These are phyloP conservation scores for Fusarium xylarioides DNA, from an alignment of 2,329 filamentous ascomycete species.

Conservation along the genomic window DNA sequence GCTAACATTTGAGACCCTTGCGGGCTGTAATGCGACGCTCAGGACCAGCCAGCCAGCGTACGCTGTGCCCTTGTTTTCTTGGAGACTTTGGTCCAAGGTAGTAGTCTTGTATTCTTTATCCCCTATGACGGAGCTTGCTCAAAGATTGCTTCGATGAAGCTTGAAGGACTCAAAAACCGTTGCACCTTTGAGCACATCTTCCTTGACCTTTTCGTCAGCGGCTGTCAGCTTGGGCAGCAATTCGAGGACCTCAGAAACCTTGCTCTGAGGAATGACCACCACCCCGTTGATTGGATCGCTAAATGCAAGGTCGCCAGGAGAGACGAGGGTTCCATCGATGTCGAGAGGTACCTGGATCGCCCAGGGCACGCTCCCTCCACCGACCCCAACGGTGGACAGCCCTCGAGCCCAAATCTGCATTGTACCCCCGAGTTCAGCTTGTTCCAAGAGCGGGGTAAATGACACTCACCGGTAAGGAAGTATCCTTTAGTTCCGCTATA, in stretches of 20 bases:
- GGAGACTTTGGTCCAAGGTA: background rate
- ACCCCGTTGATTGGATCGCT: conserved; percentile 75
- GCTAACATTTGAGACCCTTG: too few species aligned
- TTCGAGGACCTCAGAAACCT: conserved; percentile 67
- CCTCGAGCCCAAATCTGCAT: conserved; percentile 64
- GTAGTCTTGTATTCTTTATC: background rate
- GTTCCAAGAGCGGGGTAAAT: conserved; percentile 8
- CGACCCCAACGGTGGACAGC: conserved; percentile 66
- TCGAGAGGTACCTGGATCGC: conserved; percentile 58
- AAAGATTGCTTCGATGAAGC: conserved; percentile 58
- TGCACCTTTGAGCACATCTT: conserved; percentile 69
- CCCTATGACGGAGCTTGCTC: conserved; percentile 3
- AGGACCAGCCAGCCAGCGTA: background rate
- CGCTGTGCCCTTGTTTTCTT: background rate
- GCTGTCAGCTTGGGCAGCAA: conserved; percentile 61
- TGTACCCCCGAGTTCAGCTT: conserved; percentile 30
- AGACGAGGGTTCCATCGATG: conserved; percentile 54
- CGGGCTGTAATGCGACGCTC: background rate
- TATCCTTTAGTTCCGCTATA: conserved; percentile 65
- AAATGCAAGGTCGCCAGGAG: conserved; percentile 73
- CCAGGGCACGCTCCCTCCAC: conserved; percentile 65
- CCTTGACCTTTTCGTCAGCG: conserved; percentile 69
- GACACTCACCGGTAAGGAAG: conserved; percentile 63
- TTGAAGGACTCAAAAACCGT: conserved; percentile 74
- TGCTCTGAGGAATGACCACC: conserved; percentile 71